Evolutionary conservation across 225 moss, liverwort and hornwort genomes (phyloP).

Genomic region (Takakia lepidozioides): DNA sequence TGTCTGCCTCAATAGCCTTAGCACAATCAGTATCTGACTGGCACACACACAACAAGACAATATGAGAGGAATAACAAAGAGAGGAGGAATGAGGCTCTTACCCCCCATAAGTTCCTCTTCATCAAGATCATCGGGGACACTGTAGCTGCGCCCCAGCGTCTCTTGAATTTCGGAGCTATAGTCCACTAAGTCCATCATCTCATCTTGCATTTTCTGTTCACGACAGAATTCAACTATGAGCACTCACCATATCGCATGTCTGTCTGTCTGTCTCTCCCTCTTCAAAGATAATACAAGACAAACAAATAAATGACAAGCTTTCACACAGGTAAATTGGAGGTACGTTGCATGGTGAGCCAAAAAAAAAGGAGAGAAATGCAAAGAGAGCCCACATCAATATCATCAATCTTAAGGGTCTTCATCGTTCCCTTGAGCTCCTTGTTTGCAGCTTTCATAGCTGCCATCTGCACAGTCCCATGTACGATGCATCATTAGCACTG

Average conservation of each 20-base stretch:
- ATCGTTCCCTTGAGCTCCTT: conserved; percentile 97
- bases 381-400: conserved; percentile 76
- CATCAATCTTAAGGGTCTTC: conserved; percentile 92
- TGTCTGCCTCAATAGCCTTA: too few relatives aligned
- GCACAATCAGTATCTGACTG: too few relatives aligned
- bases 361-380: not conserved
- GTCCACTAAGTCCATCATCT: conserved; percentile 98
- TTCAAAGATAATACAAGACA: conserved; percentile 3
- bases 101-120: conserved; percentile 98
- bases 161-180: conserved; percentile 98
- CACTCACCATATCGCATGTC: conserved; percentile 2
- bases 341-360: not conserved
- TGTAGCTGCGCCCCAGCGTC: conserved; percentile 89
- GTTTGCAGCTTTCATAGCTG: conserved; percentile 90
- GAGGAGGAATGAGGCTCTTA: too few relatives aligned
- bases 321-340: too few relatives aligned
- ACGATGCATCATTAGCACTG: not conserved
- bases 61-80: too few relatives aligned
- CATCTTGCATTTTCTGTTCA: conserved; percentile 96
- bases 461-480: conserved; percentile 45
- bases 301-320: conserved; percentile 6
- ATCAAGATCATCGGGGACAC: conserved; percentile 93
- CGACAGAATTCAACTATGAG: conserved; percentile 10
- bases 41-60: too few relatives aligned
- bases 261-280: not conserved